Percentiles rank a stretch among this genome's conserved stretches.
These are phyloP conservation scores for Ceraceosorus bombacis DNA, from an alignment of 1,284 basidiomycete genomes.

Conservation along the genomic window DNA sequence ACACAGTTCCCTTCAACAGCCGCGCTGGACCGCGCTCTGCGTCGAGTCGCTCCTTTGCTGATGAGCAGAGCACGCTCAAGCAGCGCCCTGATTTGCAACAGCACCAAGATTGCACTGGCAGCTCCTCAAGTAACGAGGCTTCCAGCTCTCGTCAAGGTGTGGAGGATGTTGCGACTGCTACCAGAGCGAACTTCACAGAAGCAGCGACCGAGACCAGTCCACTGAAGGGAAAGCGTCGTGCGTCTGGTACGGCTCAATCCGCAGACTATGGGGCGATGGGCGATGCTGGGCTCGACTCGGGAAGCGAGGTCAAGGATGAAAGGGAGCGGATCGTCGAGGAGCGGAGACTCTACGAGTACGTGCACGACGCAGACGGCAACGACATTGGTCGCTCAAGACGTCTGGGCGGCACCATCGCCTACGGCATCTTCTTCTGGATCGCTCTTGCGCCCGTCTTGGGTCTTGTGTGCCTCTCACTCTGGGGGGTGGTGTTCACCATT, in stretches of 20 bases:
- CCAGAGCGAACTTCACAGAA: not conserved
- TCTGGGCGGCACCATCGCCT: constrained; percentile 30
- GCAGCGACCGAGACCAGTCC: constrained; percentile 16
- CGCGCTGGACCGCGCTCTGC: constrained; percentile 2
- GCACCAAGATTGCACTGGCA: constrained; percentile 1
- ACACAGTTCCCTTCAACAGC: constrained; percentile 26
- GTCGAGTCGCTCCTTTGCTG: not conserved
- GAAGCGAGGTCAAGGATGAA: constrained; percentile 18
- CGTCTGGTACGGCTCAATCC: constrained; percentile 4
- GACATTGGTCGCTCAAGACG: constrained; percentile 34
- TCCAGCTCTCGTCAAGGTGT: not conserved
- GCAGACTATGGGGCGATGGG: constrained; percentile 11
- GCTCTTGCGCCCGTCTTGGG: constrained; percentile 79
- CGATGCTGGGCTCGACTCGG: constrained; percentile 8
- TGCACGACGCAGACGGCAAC: constrained; percentile 31
- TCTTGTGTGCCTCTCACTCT: constrained; percentile 65
- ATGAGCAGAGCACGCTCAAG: not conserved
- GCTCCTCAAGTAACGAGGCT: not conserved
- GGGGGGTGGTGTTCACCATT: constrained; percentile 85
- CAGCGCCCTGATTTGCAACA: not conserved
- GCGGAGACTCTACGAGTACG: constrained; percentile 40
- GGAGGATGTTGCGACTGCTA: not conserved
- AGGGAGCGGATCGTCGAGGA: constrained; percentile 26
- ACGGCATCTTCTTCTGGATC: constrained; percentile 65
- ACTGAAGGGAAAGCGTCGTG: constrained; percentile 27